Evolutionary conservation across 2,329 filamentous ascomycete genomes (phyloP), one percentile per base, ranked within the genome.

Genomic region (Clonostachys chloroleuca): DNA sequence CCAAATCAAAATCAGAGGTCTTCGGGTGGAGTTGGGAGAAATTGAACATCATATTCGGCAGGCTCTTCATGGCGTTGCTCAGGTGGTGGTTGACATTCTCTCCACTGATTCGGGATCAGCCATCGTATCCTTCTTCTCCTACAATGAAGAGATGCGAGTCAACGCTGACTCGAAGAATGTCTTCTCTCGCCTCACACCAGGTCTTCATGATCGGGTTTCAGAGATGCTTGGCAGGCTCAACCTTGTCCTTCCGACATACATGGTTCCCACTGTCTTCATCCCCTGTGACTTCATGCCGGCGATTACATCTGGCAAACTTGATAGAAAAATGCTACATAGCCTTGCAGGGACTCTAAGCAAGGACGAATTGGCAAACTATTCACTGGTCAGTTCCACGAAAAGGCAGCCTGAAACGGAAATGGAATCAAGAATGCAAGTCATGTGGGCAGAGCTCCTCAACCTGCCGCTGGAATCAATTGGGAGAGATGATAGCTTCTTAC

Each of bases 1-100:
- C 1, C 78, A 81, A 56, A 68, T 81, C 43, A 83, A 81, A 56
- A 58, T 82, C 14, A 66, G 72, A 30, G 82, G 81, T 40, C 80
- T 71, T 47, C 59, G 77, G 45, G 65, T 78, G 46, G 81, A 75
- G 59, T 62, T 76, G 12, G 51, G 44, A 16, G 55, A 54, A 14
- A 45, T 56, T 14, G 55, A 57, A 45, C 42, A 51, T 14, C 44
- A 49, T 34, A 45, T 55, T n/a, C 42, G 42, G n/a, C 18, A 18
- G 6, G 42, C 17, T n/a, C 17, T 43, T 12, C 17, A 24, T 14
- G 42, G 42, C 12, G 30, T 43, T 43, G n/a, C n/a, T 33, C 42
- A 43, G 6, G 42, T 43, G 5, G 42, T 16, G 10, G 42, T 43
- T 33, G 42, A 43, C 12, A 30, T 34, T 6, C 17, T 43, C 24